Base-by-base conservation (phyloP, 805 yeast species). In the Yarrowia bubula region DNA sequence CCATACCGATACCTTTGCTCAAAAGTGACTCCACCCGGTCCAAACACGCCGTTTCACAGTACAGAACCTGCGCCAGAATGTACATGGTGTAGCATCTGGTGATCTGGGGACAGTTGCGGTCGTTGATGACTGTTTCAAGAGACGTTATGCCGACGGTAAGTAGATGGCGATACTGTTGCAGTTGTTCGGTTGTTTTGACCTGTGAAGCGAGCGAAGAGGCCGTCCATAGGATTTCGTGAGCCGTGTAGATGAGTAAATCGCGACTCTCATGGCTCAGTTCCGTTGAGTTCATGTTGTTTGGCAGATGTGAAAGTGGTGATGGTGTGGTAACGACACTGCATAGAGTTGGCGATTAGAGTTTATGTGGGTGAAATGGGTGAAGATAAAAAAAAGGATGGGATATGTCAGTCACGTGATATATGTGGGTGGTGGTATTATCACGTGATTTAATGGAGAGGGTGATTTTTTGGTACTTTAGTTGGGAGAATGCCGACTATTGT, bases 41-140 rank as follows among this genome's bases (percentile, higher is more conserved):
- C 38, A 13, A 61, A 42, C 37, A 65, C 37, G 47, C 64, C 14
- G 57, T 66, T 22, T 31, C 67, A 66, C 63, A 43, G 61, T 32
- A 41, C 61, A 46, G 57, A 8, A 48, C 66, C 63, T 41, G 66
- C 22, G 46, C 64, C 65, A 44, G 65, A 61, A 43, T 65, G 46
- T 17, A 32, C 47, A 17, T 51, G 3, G 43, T 64, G 64, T 58
- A 44, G 48, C 47, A 28, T 15, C 48, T 65, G 15, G 46, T 66
- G 42, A 15, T 42, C 8, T 44, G 67, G 1, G 38, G 66, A 37
- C 42, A 64, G 35, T 38, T 57, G 17, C 32, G 66, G 67, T 41
- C 66, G 65, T 50, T 51, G 28, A 63, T 32, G 48, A 48, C 42
- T 4, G 66, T 41, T 17, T 50, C 64, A 35, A 63, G 39, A 9